Conservation (phyloP, 2,329 filamentous ascomycete genomes). For the Elsinoe ampelina region DNA sequence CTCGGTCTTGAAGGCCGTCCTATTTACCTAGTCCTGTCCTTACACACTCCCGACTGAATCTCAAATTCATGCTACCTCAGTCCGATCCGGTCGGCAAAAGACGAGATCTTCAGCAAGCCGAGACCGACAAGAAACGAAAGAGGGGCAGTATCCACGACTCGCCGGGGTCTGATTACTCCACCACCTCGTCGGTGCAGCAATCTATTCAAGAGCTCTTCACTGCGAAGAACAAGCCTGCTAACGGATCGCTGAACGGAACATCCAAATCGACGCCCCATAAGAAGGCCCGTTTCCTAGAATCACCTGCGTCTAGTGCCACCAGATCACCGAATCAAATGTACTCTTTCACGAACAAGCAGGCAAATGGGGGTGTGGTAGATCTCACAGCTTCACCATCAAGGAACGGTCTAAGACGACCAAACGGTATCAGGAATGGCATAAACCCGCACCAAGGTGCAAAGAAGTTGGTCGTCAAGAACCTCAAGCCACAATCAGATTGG, state of each 20-base stretch:
- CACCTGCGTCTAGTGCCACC: slow-evolving; percentile 19
- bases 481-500: slow-evolving; percentile 55
- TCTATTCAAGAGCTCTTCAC: slow-evolving; percentile 40
- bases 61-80: slow-evolving; percentile 1
- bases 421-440: slow-evolving; percentile 40
- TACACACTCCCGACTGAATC: neutral
- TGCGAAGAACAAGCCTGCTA: slow-evolving; percentile 23
- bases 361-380: slow-evolving; percentile 25
- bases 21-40: neutral
- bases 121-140: slow-evolving; percentile 8
- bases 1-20: neutral
- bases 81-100: slow-evolving; percentile 3
- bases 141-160: slow-evolving; percentile 3
- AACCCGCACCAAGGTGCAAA: slow-evolving; percentile 69
- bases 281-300: slow-evolving; percentile 29
- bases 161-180: slow-evolving; percentile 11
- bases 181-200: slow-evolving; percentile 27
- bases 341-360: slow-evolving; percentile 36
- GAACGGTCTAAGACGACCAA: slow-evolving; percentile 26
- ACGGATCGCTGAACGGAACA: slow-evolving; percentile 20
- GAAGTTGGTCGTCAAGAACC: slow-evolving; percentile 89
- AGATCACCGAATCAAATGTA: slow-evolving; percentile 38
- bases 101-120: neutral
- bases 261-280: slow-evolving; percentile 29
- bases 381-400: slow-evolving; percentile 36